Base-by-base conservation (phyloP, 805 yeast genomes). In the Cyberlindnera euphorbiae region DNA sequence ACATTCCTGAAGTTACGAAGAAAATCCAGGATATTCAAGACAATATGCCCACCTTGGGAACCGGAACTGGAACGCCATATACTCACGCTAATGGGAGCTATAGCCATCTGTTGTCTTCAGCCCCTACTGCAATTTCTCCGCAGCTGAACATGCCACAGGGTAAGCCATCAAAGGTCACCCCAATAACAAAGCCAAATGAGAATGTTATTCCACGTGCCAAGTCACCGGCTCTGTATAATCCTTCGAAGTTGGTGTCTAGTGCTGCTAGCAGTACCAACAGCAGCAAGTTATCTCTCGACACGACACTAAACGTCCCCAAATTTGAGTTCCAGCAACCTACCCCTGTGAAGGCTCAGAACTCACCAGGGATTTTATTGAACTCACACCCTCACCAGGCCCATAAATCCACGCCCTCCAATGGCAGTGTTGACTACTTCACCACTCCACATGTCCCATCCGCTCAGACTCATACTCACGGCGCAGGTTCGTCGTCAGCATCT, bases 1-100 rank as follows among this genome's bases (percentile, higher is more conserved):
- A 19, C 10, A 27, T 38, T 14, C 22, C 36, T 7, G 44, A 33
- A 9, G 44, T 47, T 9, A 45, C 49, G 5, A 44, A 49, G 10
- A 52, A 51, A 14, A 27, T 53, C 23, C 47, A 53, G 28, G 41
- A 44, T 10, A 16, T 53, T 8, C 46, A 46, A 14, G 36, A 38
- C 5, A 39, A 32, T 15, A 19, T 24, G 9, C 2, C 38, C 12
- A n/a, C 34, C 9, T 28, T 34, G 26, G 21, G n/a, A 24, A 14
- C 26, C 4, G 26, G 26, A 8, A 11, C 23, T 17, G 27, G 21
- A 3, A 17, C 36, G 9, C 40, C 41, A 22, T 33, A 36, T 26
- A 41, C 35, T 8, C 38, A 36, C 17, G 28, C 28, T 4, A 41
- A 41, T 28, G 39, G 38, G 8, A 36, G 38, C 16, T 36, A 28